Base-by-base conservation (phyloP, 192 early-diverging fungal genomes). In the Podila horticola region DNA sequence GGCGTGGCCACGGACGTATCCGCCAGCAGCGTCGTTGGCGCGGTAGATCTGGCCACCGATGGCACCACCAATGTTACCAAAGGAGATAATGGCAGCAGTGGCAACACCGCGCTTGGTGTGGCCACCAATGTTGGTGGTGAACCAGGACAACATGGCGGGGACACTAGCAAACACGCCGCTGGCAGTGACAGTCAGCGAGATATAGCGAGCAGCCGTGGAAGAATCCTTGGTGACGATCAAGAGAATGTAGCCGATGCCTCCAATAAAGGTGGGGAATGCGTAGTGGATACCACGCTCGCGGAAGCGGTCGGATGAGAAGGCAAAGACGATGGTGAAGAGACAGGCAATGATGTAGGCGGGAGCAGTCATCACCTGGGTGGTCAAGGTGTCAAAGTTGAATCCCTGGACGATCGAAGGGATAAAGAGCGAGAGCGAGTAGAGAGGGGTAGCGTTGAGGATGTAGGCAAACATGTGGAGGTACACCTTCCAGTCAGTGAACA, bases 1-100 rank as follows among this genome's bases (percentile, higher is more conserved):
- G 29, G 72, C 45, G 41, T 90, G 84, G 22, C 89, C 89, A 11
- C 65, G 69, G 9, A 55, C 51, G 62, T 90, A 93, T 48, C 77
- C 77, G 20, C 86, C 71, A 22, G 88, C 88, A 0, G 84, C 90
- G 30, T 93, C 92, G 4, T 83, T 69, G 22, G 83, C 64, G 63
- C 92, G 88, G 83, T 93, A 95, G 8, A 95, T 90, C 58, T 94
- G 93, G 1, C 91, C 91, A 55, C 88, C 91, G 33, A 95, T 87
- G 17, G 89, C 88, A 34, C 92, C 94, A 81, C 92, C 91, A 67
- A 92, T 83, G 74, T 95, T 93, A 38, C 90, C 93, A 67, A 91
- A 87, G 3, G 86, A 87, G 64, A 92, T 90, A 50, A 91, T 84
- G 62, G 91, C 84, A 58, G 92, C 93, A 12, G 87, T 84, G 13